Evolutionary conservation across 495 filamentous ascomycete species (phyloP), one percentile per base, ranked within the genome.

Genomic region (Aspergillus asperescens): DNA sequence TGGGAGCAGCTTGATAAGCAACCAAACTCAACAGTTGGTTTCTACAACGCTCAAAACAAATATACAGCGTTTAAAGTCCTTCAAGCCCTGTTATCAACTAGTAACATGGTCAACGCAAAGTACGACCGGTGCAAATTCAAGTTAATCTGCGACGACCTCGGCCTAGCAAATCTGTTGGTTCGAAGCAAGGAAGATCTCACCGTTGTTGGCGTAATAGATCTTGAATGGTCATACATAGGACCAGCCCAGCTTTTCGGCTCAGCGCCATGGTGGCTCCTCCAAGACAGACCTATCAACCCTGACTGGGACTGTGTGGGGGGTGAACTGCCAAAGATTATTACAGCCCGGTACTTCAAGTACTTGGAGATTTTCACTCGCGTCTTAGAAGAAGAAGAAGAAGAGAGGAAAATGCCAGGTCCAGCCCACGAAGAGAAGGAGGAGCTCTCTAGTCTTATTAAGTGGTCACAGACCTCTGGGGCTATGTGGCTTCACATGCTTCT

Each of bases 401-500:
- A 72, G 56, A 54, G 28, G 48, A 64, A 58, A 55, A 57, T 62
- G 34, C 52, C 61, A 24, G 62, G 27, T 8, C 52, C 61, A 24
- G 62, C 23, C 8, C 20, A 62, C 16, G 29, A 62, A 56, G 48
- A 61, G 9, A 63, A 34, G 59, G 66, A 63, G 49, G 66, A 63
- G 49, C 53, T 68, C 49, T 66, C 65, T n/a, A 55, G 41, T 37
- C 63, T 71, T 29, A 57, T 71, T 10, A 59, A 61, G 40, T 65
- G 58, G 63, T 63, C 56, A 3, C 48, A 60, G 54, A 44, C 34
- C 7, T 66, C 64, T 5, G 63, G 63, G 22, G 64, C 62, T 29
- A 70, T 70, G 64, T 70, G 66, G 65, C 34, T 65, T 9, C 60
- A 69, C 52, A 65, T 69, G 60, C 55, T 65, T 3, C 57, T 69